A percentile compares a stretch with the other conserved stretches of the same genome.
These are phyloP conservation scores for Aspergillus sp. DNA, from an alignment of 2,329 filamentous ascomycete species.

Conservation along the genomic window DNA sequence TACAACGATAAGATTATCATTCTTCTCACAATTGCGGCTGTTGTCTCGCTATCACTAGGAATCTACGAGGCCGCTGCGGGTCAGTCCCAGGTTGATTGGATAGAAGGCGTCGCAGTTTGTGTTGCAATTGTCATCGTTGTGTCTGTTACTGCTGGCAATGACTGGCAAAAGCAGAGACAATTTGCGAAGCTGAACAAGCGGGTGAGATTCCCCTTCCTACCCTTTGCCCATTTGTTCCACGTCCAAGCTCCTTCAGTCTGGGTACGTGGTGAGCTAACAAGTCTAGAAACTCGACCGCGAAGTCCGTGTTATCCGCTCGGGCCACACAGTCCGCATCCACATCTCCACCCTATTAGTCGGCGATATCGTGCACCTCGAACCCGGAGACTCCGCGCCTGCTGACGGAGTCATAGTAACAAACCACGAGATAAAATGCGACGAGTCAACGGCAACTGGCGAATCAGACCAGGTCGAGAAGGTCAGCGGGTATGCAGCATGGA, in stretches of 20 bases:
- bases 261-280: conserved; percentile 21
- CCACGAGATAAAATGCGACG: conserved; percentile 69
- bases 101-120: conserved; percentile 77
- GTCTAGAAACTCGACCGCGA: conserved; percentile 64
- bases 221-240: neutral
- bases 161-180: conserved; percentile 78
- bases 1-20: conserved; percentile 77
- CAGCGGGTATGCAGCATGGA: conserved; percentile 62
- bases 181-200: conserved; percentile 75
- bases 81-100: conserved; percentile 68
- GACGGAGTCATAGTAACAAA: conserved; percentile 70
- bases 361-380: conserved; percentile 68
- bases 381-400: conserved; percentile 69
- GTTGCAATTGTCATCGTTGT: conserved; percentile 77
- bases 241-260: neutral
- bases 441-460: conserved; percentile 72
- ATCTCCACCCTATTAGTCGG: conserved; percentile 69
- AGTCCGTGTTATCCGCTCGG: conserved; percentile 67
- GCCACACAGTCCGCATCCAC: conserved; percentile 63
- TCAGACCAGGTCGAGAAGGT: conserved; percentile 66
- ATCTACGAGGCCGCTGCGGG: conserved; percentile 68
- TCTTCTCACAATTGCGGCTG: conserved; percentile 68
- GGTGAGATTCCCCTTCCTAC: conserved; percentile 47
- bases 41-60: conserved; percentile 70
- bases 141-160: conserved; percentile 71